These are phyloP conservation scores for Clarireedia hainanense DNA, from an alignment of 2,329 filamentous ascomycete genomes.

Conservation along the genomic window DNA sequence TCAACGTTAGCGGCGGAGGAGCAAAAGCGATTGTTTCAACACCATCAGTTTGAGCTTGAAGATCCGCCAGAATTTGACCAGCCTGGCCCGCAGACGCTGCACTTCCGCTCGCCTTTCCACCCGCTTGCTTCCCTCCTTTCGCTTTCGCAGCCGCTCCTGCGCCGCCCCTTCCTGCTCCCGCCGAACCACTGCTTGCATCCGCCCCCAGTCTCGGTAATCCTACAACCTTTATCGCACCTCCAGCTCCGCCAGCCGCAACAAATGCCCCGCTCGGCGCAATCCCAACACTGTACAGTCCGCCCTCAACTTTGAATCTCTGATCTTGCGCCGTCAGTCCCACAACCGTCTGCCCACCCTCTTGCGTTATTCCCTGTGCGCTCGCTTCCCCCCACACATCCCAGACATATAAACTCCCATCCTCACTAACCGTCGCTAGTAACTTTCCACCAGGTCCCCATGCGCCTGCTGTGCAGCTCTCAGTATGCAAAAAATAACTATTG, in stretches of 20 bases:
- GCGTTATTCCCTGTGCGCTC: constrained; percentile 44
- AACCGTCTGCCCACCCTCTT: constrained; percentile 53
- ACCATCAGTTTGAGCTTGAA: constrained; percentile 71
- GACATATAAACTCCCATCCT: constrained; percentile 82
- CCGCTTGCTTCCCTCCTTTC: constrained; percentile 28
- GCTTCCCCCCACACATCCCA: constrained; percentile 54
- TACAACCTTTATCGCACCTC: constrained; percentile 77
- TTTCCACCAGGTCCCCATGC: constrained; percentile 84
- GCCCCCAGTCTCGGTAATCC: constrained; percentile 59
- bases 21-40: constrained; percentile 72
- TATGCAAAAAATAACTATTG: constrained; percentile 89
- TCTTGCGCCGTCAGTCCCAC: constrained; percentile 73
- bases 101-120: constrained; percentile 32
- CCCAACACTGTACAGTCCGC: constrained; percentile 82
- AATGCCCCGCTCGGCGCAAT: constrained; percentile 73
- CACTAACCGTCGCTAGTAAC: constrained; percentile 78
- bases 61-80: constrained; percentile 70
- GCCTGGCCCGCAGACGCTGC: constrained; percentile 41
- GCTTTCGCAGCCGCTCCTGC: constrained; percentile 19
- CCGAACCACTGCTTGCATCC: constrained; percentile 18
- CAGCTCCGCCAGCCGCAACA: constrained; percentile 80
- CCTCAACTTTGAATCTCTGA: constrained; percentile 86
- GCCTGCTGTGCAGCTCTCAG: constrained; percentile 76
- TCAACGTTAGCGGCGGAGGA: constrained; percentile 42
- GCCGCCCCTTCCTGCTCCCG: constrained; percentile 21